Base-by-base conservation (phyloP, 257 asterid genomes). In the Nicotiana paniculata region DNA sequence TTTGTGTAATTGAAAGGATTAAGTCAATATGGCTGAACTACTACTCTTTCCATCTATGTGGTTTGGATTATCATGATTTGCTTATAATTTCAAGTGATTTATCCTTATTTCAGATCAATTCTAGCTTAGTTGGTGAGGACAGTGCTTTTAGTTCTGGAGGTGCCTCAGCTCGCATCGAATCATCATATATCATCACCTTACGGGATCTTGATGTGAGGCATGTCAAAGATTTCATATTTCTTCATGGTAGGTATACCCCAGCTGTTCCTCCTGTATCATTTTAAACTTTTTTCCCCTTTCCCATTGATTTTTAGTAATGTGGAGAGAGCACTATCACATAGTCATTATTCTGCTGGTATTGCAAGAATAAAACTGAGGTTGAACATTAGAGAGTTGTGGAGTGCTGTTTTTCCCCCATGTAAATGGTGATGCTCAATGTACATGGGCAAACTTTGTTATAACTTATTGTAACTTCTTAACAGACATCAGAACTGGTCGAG, bases 131-230 rank as follows among this genome's bases (percentile, higher is more conserved):
- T 85, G 93, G 93, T 35, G 97, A 93, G 89, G 97, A 94, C 81
- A 90, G 77, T 84, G 84, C 93, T 83, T 86, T 83, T 70, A 84
- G 84, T 85, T 82, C 93, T 54, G 95, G 96, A 85, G 86, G 90
- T 30, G 81, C 93, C 84, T 94, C 95, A 85, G 90, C 97, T 87
- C 94, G 95, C 81, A 89, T 96, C 82, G 98, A 94, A 84, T 96
- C 99, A 76, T 94, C 99, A 57, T 94, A 92, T 82, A 81, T 89
- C 81, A 85, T 94, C 87, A 91, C 88, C 81, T 83, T 96, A 81
- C 91, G 95, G 65, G 97, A 94, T 90, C 94, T 96, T 87, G 97
- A 93, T 79, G 91, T 96, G 97, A 96, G 92, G 90, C 98, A 96
- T 77, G 93, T 96, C 39, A 94, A 94, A 86, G 98, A 96, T 87